Evolutionary conservation across 805 yeast genomes (phyloP).

Genomic region (Myxozyma sirexii): DNA sequence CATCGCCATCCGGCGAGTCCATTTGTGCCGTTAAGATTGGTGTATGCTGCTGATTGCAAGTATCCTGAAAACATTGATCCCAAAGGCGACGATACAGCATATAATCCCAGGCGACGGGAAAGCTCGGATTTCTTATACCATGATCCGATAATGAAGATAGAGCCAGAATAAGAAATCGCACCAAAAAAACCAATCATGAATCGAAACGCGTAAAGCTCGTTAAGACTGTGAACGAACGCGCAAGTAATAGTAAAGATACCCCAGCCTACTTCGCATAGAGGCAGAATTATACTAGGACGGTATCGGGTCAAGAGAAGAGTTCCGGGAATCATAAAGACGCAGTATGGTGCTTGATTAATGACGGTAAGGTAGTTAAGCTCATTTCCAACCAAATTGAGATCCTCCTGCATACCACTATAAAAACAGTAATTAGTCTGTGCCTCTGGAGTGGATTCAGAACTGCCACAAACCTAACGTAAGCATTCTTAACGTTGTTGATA

Average conservation of each 20-base stretch:
- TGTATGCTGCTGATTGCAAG: slow-evolving; percentile 50
- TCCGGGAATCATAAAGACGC: slow-evolving; percentile 51
- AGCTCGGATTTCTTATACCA: slow-evolving; percentile 52
- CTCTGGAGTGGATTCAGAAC: slow-evolving; percentile 36
- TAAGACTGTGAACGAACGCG: slow-evolving; percentile 41
- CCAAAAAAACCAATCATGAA: slow-evolving; percentile 52
- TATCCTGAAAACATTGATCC: slow-evolving; percentile 52
- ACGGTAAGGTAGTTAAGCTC: slow-evolving; percentile 43
- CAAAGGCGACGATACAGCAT: slow-evolving; percentile 47
- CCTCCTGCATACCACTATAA: slow-evolving; percentile 59
- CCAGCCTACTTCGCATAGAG: slow-evolving; percentile 45
- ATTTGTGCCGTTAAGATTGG: slow-evolving; percentile 46
- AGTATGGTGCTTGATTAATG: slow-evolving; percentile 40
- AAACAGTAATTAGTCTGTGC: slow-evolving; percentile 44
- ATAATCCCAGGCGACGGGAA: slow-evolving; percentile 48
- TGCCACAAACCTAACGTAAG: slow-evolving; percentile 19
- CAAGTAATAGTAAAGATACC: slow-evolving; percentile 45
- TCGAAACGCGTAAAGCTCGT: slow-evolving; percentile 48
- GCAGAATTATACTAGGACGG: slow-evolving; percentile 44
- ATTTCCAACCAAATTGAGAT: slow-evolving; percentile 47
- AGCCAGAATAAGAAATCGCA: slow-evolving; percentile 37
- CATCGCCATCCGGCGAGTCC: slow-evolving; percentile 63
- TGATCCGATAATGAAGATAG: slow-evolving; percentile 44
- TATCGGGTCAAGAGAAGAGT: slow-evolving; percentile 43
- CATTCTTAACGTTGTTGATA: slow-evolving; percentile 21